Conservation (phyloP, 352 stramenopile species). For the Globisporangium emineosum region DNA sequence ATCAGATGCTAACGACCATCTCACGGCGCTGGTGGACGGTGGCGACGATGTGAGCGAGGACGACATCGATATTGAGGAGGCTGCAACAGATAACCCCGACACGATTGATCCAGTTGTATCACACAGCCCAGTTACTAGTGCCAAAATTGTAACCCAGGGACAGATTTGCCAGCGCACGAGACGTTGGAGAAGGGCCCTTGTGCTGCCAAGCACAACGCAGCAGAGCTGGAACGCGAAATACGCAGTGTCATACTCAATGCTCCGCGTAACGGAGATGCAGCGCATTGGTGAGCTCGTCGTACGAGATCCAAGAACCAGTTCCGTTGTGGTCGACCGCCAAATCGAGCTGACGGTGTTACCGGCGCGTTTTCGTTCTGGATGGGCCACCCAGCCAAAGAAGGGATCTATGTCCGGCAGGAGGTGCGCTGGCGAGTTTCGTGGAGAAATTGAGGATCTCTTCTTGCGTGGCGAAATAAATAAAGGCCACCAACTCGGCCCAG, state of each 20-base stretch:
- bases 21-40: no score
- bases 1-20: no score
- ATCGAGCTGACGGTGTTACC: not conserved
- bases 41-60: no score
- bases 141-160: not conserved
- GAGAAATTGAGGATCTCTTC: conserved; percentile 1
- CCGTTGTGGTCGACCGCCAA: not conserved
- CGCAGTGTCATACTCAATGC: no score
- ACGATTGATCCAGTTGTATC: no score
- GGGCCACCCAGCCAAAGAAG: not conserved
- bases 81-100: no score
- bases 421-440: not conserved
- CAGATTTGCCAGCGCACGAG: not conserved
- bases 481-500: conserved; percentile 11
- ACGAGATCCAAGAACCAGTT: not conserved
- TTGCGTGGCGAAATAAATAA: not conserved
- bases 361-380: not conserved
- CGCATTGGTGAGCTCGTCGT: not conserved
- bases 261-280: no score
- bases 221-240: no score
- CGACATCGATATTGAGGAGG: no score
- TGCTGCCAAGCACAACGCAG: no score
- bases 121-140: not conserved
- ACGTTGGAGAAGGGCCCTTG: not conserved
- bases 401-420: not conserved